These are phyloP conservation scores for Musa balbisiana DNA, from an alignment of 202 grass and related monocot genomes.

Conservation along the genomic window DNA sequence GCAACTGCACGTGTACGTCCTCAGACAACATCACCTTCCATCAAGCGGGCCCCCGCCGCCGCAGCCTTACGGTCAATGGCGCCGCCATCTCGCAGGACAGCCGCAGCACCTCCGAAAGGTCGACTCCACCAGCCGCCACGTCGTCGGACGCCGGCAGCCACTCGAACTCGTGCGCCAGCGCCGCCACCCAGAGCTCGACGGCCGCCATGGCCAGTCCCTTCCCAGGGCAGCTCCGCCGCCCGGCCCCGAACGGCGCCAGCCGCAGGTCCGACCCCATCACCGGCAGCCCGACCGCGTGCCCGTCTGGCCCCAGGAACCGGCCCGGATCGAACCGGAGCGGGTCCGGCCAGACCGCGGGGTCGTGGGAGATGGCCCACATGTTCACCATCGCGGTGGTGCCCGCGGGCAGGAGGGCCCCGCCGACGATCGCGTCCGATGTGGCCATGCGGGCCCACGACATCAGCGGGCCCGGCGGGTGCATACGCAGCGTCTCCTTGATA, in stretches of 20 bases:
- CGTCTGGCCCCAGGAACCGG: slow-evolving; percentile 26
- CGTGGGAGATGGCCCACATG: slow-evolving; percentile 75
- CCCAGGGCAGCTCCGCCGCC: slow-evolving; percentile 54
- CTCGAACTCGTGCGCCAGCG: slow-evolving; percentile 47
- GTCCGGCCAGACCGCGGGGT: slow-evolving; percentile 32
- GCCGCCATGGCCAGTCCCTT: slow-evolving; percentile 47
- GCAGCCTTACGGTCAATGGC: slow-evolving; percentile 39
- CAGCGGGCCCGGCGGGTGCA: slow-evolving; percentile 68
- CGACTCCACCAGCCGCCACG: background rate
- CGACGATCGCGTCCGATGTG: slow-evolving; percentile 36
- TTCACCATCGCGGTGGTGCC: slow-evolving; percentile 72
- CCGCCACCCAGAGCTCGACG: slow-evolving; percentile 43
- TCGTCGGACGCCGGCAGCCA: slow-evolving; percentile 22
- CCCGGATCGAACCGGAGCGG: slow-evolving; percentile 38
- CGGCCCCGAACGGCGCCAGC: slow-evolving; percentile 62
- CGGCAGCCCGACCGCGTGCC: background rate
- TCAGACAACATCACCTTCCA: background rate
- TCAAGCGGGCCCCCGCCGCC: slow-evolving; percentile 12
- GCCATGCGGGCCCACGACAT: slow-evolving; percentile 52
- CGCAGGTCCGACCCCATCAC: slow-evolving; percentile 49
- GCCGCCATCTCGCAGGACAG: slow-evolving; percentile 60
- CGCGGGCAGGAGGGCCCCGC: slow-evolving; percentile 27
- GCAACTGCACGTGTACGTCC: background rate
- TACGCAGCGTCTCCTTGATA: slow-evolving; percentile 52
- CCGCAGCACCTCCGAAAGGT: slow-evolving; percentile 63